Base-by-base conservation (phyloP, 345 rosid genomes). In the Nephelium lappaceum region DNA sequence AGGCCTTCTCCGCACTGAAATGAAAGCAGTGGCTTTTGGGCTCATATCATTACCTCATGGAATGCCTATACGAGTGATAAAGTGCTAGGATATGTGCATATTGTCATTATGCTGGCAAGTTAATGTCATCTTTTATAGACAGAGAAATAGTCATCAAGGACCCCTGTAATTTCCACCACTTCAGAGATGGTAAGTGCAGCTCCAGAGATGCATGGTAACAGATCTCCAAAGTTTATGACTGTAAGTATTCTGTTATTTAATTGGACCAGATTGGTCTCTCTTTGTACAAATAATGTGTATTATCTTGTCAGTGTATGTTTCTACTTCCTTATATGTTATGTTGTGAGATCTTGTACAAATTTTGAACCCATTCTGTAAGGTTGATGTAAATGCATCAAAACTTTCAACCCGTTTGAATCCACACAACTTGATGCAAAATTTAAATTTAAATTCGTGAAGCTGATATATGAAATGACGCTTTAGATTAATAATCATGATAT, bases 151-250 rank as follows among this genome's bases (percentile, higher is more conserved):
- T 76, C 45, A 76, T 76, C 39, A 76, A 76, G 36, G 83, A 81
- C 49, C 73, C 36, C 11, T 71, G 77, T 76, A 76, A 62, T 58
- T 76, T 81, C 61, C 80, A 81, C 55, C 83, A 81, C 49, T 81
- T 81, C 55, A 76, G 60, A 71, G 63, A 71, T 24, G 83, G 83
- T 51, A 70, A 57, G 47, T 81, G 83, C 77, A 81, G 83, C 53
- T 76, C 80, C 64, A 41, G 36, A 43, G 83, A 71, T 76, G 65
- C n/a, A 39, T 65, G 83, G 83, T 71, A 80, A 39, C 25, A 11
- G 6, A 42, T 24, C 14, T 8, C 41, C 41, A 45, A 75, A 2
- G 19, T 61, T 43, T 74, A 42, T n/a, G 31, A 71, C 24, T 73
- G 43, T 47, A 45, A 3, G 10, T 16, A 14, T 49, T 14, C 53